A percentile compares a stretch with the other conserved stretches of the same genome.
phyloP scores from a whole-genome alignment of 2,329 filamentous ascomycete genomes.

The Emmonsiellopsis sp. region DNA sequence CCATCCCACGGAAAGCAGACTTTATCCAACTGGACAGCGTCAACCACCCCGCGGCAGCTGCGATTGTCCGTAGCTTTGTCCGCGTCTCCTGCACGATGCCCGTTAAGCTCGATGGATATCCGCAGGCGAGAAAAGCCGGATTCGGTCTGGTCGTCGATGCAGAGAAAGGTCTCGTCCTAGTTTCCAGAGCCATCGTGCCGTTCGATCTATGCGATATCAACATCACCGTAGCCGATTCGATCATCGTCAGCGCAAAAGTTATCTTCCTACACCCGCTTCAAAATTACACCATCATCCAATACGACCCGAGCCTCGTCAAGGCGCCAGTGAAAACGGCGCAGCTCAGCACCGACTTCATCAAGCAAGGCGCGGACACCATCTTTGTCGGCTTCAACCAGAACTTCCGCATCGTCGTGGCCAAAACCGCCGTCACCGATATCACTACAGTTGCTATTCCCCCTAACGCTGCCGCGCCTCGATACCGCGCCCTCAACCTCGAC shows the following conservation, averaged over 20 bases:
- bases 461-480: slow-evolving; percentile 82
- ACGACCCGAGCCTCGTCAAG: slow-evolving; percentile 86
- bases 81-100: slow-evolving; percentile 89
- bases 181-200: slow-evolving; percentile 87
- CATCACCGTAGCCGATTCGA: slow-evolving; percentile 91
- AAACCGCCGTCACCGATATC: slow-evolving; percentile 93
- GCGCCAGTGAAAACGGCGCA: slow-evolving; percentile 85
- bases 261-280: slow-evolving; percentile 94
- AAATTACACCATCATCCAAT: slow-evolving; percentile 93
- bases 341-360: slow-evolving; percentile 71
- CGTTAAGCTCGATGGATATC: slow-evolving; percentile 95
- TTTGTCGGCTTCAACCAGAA: slow-evolving; percentile 99
- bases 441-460: slow-evolving; percentile 94
- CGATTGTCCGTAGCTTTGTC: slow-evolving; percentile 90
- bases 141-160: slow-evolving; percentile 97
- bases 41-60: slow-evolving; percentile 79
- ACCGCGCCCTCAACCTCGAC: slow-evolving; percentile 90
- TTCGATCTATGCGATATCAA: slow-evolving; percentile 96
- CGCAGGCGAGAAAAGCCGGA: slow-evolving; percentile 84
- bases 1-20: slow-evolving; percentile 67
- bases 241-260: slow-evolving; percentile 88
- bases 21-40: slow-evolving; percentile 90
- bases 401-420: slow-evolving; percentile 81
- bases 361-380: slow-evolving; percentile 86
- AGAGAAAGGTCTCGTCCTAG: slow-evolving; percentile 86